Percentiles rank a stretch among this genome's conserved stretches.
These are phyloP conservation scores for Euphorbia neoarborescens DNA, from an alignment of 441 rosid genomes.

Conservation along the genomic window DNA sequence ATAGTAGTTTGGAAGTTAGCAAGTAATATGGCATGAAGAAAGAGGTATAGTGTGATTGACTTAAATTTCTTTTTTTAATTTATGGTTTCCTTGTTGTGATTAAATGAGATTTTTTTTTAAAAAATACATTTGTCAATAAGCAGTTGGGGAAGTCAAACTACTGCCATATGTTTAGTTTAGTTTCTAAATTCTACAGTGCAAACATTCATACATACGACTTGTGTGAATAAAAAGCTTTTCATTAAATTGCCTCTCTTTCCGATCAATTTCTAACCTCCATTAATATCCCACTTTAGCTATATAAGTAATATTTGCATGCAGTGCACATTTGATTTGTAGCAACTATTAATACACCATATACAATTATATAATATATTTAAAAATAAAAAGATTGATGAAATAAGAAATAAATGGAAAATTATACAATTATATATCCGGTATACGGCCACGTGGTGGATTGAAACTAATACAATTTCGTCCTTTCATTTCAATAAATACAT, in stretches of 20 bases:
- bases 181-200: background rate
- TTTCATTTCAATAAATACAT: no score
- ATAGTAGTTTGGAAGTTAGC: no score
- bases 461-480: no score
- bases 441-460: no score
- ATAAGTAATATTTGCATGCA: no score
- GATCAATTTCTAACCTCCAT: background rate
- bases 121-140: background rate
- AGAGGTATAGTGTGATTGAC: background rate
- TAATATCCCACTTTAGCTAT: background rate
- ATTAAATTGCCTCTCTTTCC: background rate
- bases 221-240: background rate
- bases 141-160: conserved; percentile 14
- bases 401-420: no score
- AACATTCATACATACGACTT: no score
- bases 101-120: background rate
- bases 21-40: no score
- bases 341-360: no score
- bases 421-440: no score
- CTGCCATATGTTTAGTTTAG: background rate
- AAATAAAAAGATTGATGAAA: background rate
- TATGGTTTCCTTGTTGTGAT: background rate
- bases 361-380: no score
- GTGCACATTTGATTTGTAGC: no score
- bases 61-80: background rate